Percentiles rank a stretch among this genome's conserved stretches.
Evolutionary conservation across 305 asterid genomes (phyloP).

Genomic region (Lippia alba): DNA sequence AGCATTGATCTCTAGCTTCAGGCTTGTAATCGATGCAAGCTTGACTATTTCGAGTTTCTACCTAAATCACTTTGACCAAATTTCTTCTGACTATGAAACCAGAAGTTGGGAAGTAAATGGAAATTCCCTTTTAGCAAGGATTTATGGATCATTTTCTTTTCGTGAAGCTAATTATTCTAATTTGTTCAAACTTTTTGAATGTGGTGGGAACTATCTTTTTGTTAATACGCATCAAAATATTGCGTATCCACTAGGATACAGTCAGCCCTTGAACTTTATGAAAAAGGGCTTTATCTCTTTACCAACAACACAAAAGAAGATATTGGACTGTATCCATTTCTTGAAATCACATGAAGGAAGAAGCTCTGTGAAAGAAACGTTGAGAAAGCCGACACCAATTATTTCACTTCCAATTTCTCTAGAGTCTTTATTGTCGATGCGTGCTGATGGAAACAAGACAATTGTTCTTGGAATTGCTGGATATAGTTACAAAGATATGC

Average conservation of each 20-base stretch:
- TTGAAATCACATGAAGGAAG: constrained; percentile 46
- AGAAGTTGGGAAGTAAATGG: constrained; percentile 66
- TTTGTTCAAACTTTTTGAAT: constrained; percentile 51
- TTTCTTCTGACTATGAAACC: constrained; percentile 35
- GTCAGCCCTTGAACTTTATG: constrained; percentile 44
- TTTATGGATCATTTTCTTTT: constrained; percentile 84
- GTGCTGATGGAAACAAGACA: constrained; percentile 68
- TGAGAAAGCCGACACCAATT: constrained; percentile 33
- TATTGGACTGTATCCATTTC: constrained; percentile 53
- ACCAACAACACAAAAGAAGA: constrained; percentile 38
- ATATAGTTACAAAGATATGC: constrained; percentile 86
- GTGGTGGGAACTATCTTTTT: constrained; percentile 55
- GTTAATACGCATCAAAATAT: constrained; percentile 51
- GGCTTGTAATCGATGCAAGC: constrained; percentile 84
- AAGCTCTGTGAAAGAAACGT: constrained; percentile 43
- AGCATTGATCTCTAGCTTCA: constrained; percentile 75
- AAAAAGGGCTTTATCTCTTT: constrained; percentile 39
- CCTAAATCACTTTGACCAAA: constrained; percentile 43
- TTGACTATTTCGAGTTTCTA: constrained; percentile 66
- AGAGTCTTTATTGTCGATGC: constrained; percentile 59
- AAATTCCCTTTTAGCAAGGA: constrained; percentile 66
- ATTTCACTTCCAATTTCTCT: constrained; percentile 61
- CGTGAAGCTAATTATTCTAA: constrained; percentile 58
- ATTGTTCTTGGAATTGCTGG: constrained; percentile 88
- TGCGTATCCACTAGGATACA: constrained; percentile 52